Evolutionary conservation across 805 yeast genomes (phyloP), one percentile per base, ranked within the genome.

Genomic region (Lipomyces orientalis): DNA sequence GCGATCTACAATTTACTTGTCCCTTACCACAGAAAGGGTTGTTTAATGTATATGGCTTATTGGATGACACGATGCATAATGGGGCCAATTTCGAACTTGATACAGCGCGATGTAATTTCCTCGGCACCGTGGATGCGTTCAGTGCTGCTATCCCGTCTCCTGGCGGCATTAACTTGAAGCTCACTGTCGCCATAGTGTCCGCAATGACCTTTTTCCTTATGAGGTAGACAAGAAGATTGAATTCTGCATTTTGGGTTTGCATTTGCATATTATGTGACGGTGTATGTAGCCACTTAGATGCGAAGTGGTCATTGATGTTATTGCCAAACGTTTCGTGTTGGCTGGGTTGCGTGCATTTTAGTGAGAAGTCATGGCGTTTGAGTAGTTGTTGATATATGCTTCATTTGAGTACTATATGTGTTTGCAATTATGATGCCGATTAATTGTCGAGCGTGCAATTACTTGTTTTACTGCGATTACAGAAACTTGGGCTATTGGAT

Each of bases 1-100:
- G 93, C 0, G 86, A 80, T 37, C 87, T 94, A 74, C 87, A 86
- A 1, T 93, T 94, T 76, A 74, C 78, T 16, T 95, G 98, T 73
- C 98, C 99, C 0, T 60, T 66, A n/a, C 46, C 62, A 1, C 56
- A 54, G n/a, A 51, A 39, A 34, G 74, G 75, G 4, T 62, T 73
- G 10, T 61, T 71, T 52, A 60, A 65, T n/a, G 63, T 70, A 7
- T 73, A 73, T 34, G 68, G 68, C 12, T n/a, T 62, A 33, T 31
- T 65, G 43, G 51, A 65, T 62, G 58, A 31, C 10, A 43, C 55
- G 12, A 54, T 56, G 22, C 22, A 52, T 46, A 58, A 62, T 51
- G 64, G 64, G 12, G 65, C 29, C 22, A 14, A 12, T 25, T 57
- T 65, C 14, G 37, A 29, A 4, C 35, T 61, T 6, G 60, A 54